Conservation (phyloP, 768 basidiomycete species). For the Termitomyces sp. region DNA sequence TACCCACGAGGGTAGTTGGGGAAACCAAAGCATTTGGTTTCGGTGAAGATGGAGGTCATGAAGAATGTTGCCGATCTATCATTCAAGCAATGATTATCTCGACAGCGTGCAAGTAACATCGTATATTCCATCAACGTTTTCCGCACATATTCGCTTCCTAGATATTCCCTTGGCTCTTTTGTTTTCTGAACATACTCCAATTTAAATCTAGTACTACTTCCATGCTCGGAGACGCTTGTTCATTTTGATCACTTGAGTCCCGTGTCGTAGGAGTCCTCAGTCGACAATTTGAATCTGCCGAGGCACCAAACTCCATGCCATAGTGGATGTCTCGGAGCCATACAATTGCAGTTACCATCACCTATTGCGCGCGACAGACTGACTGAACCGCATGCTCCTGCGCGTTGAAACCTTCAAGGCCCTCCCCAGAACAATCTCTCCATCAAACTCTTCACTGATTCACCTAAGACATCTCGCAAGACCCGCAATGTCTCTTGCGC, state of each 20-base stretch:
- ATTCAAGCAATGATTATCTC: constrained; percentile 3
- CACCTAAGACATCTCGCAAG: constrained; percentile 11
- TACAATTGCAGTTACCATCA: too few relatives aligned
- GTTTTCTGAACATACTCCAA: background rate
- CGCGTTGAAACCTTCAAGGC: constrained; percentile 7
- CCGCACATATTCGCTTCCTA: background rate
- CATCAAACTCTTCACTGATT: background rate
- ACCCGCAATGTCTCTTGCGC: constrained; percentile 17
- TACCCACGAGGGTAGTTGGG: constrained; percentile 30
- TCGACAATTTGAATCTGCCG: too few relatives aligned
- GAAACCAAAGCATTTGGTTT: constrained; percentile 22
- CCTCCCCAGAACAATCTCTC: background rate
- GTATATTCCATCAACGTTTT: background rate
- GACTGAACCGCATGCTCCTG: constrained; percentile 9
- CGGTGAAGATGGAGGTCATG: constrained; percentile 16
- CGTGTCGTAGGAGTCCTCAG: background rate
- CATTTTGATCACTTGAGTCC: background rate
- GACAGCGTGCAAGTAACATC: background rate
- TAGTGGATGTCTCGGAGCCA: background rate
- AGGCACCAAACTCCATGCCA: too few relatives aligned
- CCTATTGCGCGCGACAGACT: constrained; percentile 13
- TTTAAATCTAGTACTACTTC: background rate
- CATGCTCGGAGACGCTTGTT: background rate
- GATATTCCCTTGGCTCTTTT: background rate
- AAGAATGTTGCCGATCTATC: constrained; percentile 13